Conservation (phyloP, 495 filamentous ascomycete genomes). For the Aspergillus nidulans region DNA sequence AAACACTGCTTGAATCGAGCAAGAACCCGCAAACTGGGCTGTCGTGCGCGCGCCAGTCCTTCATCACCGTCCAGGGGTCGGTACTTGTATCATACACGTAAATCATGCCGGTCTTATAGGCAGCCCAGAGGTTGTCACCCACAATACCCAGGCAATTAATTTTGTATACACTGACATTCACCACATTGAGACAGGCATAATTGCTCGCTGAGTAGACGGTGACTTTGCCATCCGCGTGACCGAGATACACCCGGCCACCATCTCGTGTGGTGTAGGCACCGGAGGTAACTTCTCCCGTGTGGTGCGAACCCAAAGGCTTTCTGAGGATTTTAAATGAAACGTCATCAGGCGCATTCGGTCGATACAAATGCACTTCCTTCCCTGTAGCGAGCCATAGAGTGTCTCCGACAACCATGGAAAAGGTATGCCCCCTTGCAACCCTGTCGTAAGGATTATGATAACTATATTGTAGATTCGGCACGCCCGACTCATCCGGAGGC, state of each 20-base stretch:
- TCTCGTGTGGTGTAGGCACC: slow-evolving; percentile 70
- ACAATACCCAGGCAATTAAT: slow-evolving; percentile 84
- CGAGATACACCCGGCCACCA: slow-evolving; percentile 80
- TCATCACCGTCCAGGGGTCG: slow-evolving; percentile 82
- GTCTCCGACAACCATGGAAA: slow-evolving; percentile 75
- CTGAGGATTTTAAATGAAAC: slow-evolving; percentile 66
- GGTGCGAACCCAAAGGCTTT: slow-evolving; percentile 60
- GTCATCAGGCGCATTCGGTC: slow-evolving; percentile 63
- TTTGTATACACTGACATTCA: slow-evolving; percentile 90
- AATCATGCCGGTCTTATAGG: slow-evolving; percentile 91
- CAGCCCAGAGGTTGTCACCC: slow-evolving; percentile 86
- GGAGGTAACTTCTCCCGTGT: slow-evolving; percentile 82
- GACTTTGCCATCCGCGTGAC: slow-evolving; percentile 90
- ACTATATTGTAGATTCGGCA: slow-evolving; percentile 64
- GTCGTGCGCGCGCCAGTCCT: slow-evolving; percentile 90
- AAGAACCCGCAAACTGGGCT: slow-evolving; percentile 72
- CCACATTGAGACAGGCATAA: slow-evolving; percentile 67
- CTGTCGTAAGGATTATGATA: slow-evolving; percentile 61
- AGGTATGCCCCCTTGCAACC: slow-evolving; percentile 76
- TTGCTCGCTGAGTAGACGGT: slow-evolving; percentile 78
- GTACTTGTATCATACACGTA: slow-evolving; percentile 83
- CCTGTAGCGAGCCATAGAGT: slow-evolving; percentile 85
- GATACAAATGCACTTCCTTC: slow-evolving; percentile 81
- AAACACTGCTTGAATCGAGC: slow-evolving; percentile 77
- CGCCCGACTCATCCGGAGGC: slow-evolving; percentile 71